Conservation (phyloP, 352 stramenopile genomes). For the Phytophthora capsici region DNA sequence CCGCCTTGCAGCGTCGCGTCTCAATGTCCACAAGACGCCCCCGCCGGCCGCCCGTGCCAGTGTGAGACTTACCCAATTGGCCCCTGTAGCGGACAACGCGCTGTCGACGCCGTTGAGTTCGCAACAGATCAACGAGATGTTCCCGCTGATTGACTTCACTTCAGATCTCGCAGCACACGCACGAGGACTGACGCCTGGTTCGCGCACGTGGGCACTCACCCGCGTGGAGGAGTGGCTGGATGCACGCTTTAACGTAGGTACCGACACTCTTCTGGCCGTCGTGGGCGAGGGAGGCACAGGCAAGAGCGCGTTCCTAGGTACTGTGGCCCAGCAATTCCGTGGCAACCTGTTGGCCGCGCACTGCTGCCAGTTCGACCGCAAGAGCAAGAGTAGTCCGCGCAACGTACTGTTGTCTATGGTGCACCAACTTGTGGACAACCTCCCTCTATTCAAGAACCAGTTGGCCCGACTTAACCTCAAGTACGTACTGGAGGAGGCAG, state of each 20-base stretch:
- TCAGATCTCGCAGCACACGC: constrained; percentile 55
- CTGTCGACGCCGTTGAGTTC: constrained; percentile 69
- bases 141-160: constrained; percentile 76
- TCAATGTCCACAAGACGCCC: constrained; percentile 28
- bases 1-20: constrained; percentile 52
- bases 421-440: constrained; percentile 72
- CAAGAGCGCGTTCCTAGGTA: constrained; percentile 71
- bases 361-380: constrained; percentile 81
- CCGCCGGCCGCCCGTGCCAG: constrained; percentile 25
- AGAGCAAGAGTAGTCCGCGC: constrained; percentile 71
- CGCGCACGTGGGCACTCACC: constrained; percentile 69
- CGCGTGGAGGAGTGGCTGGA: constrained; percentile 84
- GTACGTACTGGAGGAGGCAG: constrained; percentile 83
- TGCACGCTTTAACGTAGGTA: constrained; percentile 66
- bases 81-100: constrained; percentile 68
- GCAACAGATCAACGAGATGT: constrained; percentile 85
- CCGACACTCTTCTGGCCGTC: constrained; percentile 63
- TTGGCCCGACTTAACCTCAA: constrained; percentile 81
- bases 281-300: constrained; percentile 75
- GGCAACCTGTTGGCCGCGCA: constrained; percentile 67
- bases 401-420: constrained; percentile 85
- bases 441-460: constrained; percentile 83
- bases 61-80: constrained; percentile 64
- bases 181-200: constrained; percentile 46
- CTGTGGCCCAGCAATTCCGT: constrained; percentile 59